These are phyloP conservation scores for Serendipita sp. DNA, from an alignment of 768 basidiomycete genomes.

Conservation along the genomic window DNA sequence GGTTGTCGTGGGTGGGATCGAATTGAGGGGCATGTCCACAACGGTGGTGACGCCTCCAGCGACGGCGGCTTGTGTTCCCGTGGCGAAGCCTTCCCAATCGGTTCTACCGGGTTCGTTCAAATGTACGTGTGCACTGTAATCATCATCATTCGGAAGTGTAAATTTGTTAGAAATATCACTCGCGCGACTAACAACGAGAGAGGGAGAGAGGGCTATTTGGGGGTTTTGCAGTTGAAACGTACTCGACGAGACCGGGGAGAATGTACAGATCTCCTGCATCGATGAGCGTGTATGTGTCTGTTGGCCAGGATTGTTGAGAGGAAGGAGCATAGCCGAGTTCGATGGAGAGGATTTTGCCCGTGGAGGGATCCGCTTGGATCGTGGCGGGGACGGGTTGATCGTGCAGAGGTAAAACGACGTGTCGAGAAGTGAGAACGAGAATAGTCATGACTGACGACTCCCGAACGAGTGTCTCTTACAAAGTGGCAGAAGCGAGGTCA, in stretches of 20 bases:
- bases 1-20: constrained; percentile 89
- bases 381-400: constrained; percentile 45
- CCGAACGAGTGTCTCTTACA: too few relatives aligned
- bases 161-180: too few relatives aligned
- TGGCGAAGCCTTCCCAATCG: constrained; percentile 87
- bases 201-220: constrained; percentile 11
- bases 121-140: constrained; percentile 68
- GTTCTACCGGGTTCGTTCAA: constrained; percentile 88
- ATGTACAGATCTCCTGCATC: constrained; percentile 44
- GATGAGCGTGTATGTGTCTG: constrained; percentile 25
- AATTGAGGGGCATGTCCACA: constrained; percentile 97
- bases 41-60: constrained; percentile 92
- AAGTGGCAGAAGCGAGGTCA: too few relatives aligned
- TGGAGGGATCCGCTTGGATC: constrained; percentile 37
- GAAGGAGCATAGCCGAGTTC: constrained; percentile 21
- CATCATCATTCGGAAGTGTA: too few relatives aligned
- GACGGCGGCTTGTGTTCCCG: constrained; percentile 79
- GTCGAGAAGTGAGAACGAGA: constrained; percentile 36
- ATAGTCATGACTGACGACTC: constrained; percentile 12
- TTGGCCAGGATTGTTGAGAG: constrained; percentile 20
- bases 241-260: constrained; percentile 76
- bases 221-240: too few relatives aligned
- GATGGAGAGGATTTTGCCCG: constrained; percentile 48
- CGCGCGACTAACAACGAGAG: constrained; percentile 5
- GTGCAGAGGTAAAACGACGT: constrained; percentile 39